A percentile compares a stretch with the other conserved stretches of the same genome.
phyloP scores from a whole-genome alignment of 352 stramenopile genomes.

The Phytophthora meadii region DNA sequence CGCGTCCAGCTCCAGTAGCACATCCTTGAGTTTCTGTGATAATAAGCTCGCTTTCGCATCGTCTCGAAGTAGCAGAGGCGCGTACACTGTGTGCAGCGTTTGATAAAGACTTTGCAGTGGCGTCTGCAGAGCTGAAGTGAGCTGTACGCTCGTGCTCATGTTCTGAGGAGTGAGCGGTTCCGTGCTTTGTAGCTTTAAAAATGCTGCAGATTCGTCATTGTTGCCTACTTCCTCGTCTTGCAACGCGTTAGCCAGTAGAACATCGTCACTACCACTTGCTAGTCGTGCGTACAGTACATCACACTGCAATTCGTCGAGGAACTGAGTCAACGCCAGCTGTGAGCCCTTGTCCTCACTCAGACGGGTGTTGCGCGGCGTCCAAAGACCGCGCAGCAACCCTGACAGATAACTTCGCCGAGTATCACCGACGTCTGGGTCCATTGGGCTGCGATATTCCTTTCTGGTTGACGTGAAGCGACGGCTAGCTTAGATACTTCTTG shows the following conservation, averaged over 20 bases:
- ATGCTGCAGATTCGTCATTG: slow-evolving; percentile 52
- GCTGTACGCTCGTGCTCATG: slow-evolving; percentile 75
- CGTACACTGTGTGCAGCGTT: slow-evolving; percentile 83
- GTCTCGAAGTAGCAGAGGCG: slow-evolving; percentile 71
- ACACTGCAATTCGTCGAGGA: slow-evolving; percentile 79
- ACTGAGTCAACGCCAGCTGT: slow-evolving; percentile 60
- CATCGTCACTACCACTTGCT: slow-evolving; percentile 25
- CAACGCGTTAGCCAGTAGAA: slow-evolving; percentile 26
- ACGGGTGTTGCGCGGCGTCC: slow-evolving; percentile 48
- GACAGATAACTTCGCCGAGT: slow-evolving; percentile 67
- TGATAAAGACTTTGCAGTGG: slow-evolving; percentile 85
- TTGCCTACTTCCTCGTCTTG: slow-evolving; percentile 15
- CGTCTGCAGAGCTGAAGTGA: slow-evolving; percentile 72
- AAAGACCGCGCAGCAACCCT: slow-evolving; percentile 69
- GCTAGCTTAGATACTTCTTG: slow-evolving; percentile 9
- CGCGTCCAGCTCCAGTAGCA: slow-evolving; percentile 76
- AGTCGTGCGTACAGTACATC: slow-evolving; percentile 65
- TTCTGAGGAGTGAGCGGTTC: slow-evolving; percentile 66
- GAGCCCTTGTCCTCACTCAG: slow-evolving; percentile 49
- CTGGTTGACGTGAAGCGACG: slow-evolving; percentile 4
- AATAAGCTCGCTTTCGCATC: slow-evolving; percentile 53
- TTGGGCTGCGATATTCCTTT: slow-evolving; percentile 4
- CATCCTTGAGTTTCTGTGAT: slow-evolving; percentile 84
- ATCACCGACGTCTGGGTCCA: slow-evolving; percentile 50
- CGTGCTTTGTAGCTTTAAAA: slow-evolving; percentile 64